Percentiles rank a stretch among this genome's conserved stretches.
These are phyloP conservation scores for Suillus decipiens DNA, from an alignment of 768 basidiomycete genomes.

Conservation along the genomic window DNA sequence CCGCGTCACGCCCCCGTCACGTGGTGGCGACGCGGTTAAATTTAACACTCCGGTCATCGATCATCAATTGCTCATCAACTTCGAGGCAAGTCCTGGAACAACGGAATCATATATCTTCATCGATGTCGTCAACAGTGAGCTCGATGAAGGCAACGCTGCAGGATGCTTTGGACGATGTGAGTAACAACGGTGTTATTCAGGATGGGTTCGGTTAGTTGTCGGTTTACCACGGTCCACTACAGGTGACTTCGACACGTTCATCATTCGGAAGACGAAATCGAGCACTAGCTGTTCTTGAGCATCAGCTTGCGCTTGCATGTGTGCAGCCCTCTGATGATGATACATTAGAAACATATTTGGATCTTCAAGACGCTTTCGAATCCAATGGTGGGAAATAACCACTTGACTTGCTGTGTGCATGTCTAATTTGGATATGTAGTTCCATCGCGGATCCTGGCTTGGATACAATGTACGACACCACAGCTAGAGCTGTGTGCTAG, in stretches of 20 bases:
- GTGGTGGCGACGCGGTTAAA: constrained; percentile 31
- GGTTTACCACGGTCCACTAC: constrained; percentile 9
- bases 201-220: constrained; percentile 13
- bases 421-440: constrained; percentile 45
- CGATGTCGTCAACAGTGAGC: constrained; percentile 12
- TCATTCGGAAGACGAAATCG: constrained; percentile 51
- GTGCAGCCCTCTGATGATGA: constrained; percentile 43
- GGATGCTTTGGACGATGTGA: constrained; percentile 69
- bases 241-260: constrained; percentile 68
- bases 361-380: constrained; percentile 78
- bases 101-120: neutral
- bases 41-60: constrained; percentile 10
- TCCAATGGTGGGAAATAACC: constrained; percentile 64
- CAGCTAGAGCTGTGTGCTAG: constrained; percentile 52
- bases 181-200: constrained; percentile 20
- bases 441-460: constrained; percentile 62
- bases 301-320: constrained; percentile 52
- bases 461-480: constrained; percentile 54
- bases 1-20: constrained; percentile 29
- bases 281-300: constrained; percentile 59
- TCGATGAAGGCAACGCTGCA: constrained; percentile 51
- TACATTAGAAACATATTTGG: constrained; percentile 55
- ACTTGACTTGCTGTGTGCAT: neutral
- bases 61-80: constrained; percentile 1
- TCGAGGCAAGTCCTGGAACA: neutral